phyloP scores from a whole-genome alignment of 768 basidiomycete species.

The Dioszegia crocea region DNA sequence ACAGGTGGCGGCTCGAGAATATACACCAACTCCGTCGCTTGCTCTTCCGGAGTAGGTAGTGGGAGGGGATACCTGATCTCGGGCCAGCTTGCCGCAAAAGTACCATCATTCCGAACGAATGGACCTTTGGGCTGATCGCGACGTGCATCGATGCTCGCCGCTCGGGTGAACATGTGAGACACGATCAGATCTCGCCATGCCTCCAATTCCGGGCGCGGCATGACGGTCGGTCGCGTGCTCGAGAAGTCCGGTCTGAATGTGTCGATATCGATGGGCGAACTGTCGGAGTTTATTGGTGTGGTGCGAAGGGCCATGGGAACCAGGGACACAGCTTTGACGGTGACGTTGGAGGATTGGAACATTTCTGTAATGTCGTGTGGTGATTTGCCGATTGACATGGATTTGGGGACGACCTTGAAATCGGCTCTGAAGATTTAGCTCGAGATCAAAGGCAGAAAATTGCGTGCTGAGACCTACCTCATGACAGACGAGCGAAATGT shows the following conservation, averaged over 20 bases:
- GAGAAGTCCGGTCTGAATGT: constrained; percentile 3
- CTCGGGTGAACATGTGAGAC: constrained; percentile 42
- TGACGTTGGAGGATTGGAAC: constrained; percentile 23
- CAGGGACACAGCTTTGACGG: constrained; percentile 24
- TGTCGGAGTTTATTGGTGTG: not conserved
- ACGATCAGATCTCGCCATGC: constrained; percentile 24
- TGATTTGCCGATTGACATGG: constrained; percentile 2
- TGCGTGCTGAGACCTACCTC: constrained; percentile 54
- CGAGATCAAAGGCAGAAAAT: not conserved
- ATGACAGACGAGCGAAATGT: constrained; percentile 65
- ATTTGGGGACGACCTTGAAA: not conserved
- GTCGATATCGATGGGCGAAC: not conserved
- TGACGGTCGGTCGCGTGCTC: not conserved
- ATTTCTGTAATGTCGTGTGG: constrained; percentile 9
- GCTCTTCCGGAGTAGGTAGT: constrained; percentile 18
- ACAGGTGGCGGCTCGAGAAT: constrained; percentile 52
- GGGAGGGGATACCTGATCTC: constrained; percentile 21
- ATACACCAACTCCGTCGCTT: constrained; percentile 41
- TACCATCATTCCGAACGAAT: constrained; percentile 2
- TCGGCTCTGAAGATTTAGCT: not conserved
- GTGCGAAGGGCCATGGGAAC: constrained; percentile 9
- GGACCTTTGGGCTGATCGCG: not conserved
- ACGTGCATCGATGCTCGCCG: not conserved
- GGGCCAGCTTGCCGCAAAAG: constrained; percentile 1
- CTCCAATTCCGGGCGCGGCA: constrained; percentile 5